phyloP scores from a whole-genome alignment of 2,329 filamentous ascomycete species.

The Calonectria crousiana region DNA sequence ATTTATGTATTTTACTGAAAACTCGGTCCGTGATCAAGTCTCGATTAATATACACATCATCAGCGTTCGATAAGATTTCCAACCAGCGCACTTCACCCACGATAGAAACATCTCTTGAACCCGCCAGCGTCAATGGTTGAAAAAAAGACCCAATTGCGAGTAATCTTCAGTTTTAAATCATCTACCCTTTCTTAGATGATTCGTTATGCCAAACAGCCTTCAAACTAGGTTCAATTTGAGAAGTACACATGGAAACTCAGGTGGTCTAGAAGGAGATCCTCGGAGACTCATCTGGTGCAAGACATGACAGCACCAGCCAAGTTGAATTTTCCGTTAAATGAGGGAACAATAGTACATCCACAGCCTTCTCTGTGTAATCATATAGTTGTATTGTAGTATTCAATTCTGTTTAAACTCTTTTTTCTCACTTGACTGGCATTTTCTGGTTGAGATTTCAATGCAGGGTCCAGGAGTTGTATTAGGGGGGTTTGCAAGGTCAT shows the following conservation, averaged over 20 bases:
- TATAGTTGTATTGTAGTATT: too few species aligned
- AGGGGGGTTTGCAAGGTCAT: neutral
- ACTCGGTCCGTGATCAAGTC: neutral
- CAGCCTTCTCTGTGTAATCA: too few species aligned
- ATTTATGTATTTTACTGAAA: neutral
- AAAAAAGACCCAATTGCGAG: neutral
- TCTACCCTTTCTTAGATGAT: neutral
- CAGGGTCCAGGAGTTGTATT: neutral
- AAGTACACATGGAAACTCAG: neutral
- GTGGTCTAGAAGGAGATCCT: neutral
- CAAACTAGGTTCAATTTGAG: neutral
- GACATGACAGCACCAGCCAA: neutral
- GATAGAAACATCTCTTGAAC: neutral
- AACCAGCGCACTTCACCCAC: neutral
- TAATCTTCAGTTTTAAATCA: neutral
- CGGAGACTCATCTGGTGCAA: neutral
- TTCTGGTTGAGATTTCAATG: neutral
- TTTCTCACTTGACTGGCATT: too few species aligned
- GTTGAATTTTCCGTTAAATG: too few species aligned
- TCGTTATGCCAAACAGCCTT: neutral
- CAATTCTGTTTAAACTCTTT: too few species aligned
- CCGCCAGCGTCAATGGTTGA: neutral
- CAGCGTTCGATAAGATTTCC: neutral
- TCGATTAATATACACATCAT: neutral
- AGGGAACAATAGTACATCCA: too few species aligned